These are phyloP conservation scores for Wickerhamomyces canadensis DNA, from an alignment of 805 yeast species.

Conservation along the genomic window DNA sequence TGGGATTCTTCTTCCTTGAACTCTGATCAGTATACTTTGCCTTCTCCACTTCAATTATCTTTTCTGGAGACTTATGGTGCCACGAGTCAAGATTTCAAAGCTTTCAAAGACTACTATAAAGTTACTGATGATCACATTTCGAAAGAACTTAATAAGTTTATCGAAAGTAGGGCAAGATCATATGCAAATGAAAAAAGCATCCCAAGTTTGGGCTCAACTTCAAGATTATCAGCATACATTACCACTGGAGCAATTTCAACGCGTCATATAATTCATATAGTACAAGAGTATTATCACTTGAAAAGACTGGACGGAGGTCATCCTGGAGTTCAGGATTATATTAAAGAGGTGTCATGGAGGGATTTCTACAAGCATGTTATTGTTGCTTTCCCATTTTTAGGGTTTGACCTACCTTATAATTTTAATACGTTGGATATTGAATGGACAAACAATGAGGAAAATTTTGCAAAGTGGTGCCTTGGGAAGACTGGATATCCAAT, in stretches of 20 bases:
- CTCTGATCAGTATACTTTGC: constrained; percentile 16
- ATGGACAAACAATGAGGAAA: constrained; percentile 38
- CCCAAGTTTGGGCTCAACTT: constrained; percentile 21
- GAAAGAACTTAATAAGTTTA: constrained; percentile 15
- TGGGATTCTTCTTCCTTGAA: constrained; percentile 8
- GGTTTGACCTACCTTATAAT: constrained; percentile 45
- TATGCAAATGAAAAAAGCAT: constrained; percentile 19
- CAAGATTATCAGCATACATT: constrained; percentile 41
- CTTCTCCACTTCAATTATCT: constrained; percentile 15
- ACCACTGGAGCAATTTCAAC: constrained; percentile 43
- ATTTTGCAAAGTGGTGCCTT: constrained; percentile 44
- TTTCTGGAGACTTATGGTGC: constrained; percentile 7
- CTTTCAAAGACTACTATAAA: constrained; percentile 1
- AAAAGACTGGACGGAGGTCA: constrained; percentile 25
- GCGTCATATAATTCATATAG: constrained; percentile 30
- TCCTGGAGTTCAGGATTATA: constrained; percentile 36
- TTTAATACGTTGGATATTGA: constrained; percentile 35
- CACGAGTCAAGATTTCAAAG: neutral
- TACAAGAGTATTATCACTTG: constrained; percentile 24
- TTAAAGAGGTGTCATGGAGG: constrained; percentile 54
- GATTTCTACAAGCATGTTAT: constrained; percentile 49
- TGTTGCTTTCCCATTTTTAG: constrained; percentile 43
- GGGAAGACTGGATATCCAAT: constrained; percentile 53
- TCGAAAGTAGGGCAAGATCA: constrained; percentile 4
- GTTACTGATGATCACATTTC: constrained; percentile 19